phyloP scores from a whole-genome alignment of 768 basidiomycete genomes.

The Strobilomyces dryophilus region DNA sequence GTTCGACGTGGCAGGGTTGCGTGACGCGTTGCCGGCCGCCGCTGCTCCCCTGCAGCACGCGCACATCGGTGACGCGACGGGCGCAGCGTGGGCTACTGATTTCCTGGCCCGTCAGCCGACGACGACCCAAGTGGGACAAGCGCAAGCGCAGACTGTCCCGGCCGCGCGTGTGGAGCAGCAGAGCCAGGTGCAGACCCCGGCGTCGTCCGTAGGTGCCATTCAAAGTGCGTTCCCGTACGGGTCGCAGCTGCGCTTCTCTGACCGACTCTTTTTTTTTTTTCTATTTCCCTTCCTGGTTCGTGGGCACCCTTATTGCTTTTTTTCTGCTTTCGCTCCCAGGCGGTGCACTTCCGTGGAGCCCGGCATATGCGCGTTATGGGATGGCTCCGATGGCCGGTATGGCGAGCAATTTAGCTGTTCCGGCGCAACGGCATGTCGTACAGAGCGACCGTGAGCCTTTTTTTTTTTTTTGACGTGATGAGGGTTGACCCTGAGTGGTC shows the following conservation, averaged over 20 bases:
- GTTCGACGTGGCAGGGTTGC: slow-evolving; percentile 55
- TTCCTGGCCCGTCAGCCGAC: slow-evolving; percentile 41
- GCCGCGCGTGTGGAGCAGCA: slow-evolving; percentile 13
- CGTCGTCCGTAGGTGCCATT: slow-evolving; percentile 3
- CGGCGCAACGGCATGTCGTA: slow-evolving; percentile 22
- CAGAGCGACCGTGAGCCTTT: slow-evolving; percentile 43
- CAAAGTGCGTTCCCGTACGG: slow-evolving; percentile 14
- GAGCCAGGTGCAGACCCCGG: slow-evolving; percentile 4
- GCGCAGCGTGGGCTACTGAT: slow-evolving; percentile 58
- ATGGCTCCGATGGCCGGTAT: slow-evolving; percentile 38
- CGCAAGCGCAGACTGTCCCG: not conserved
- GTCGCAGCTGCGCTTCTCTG: not conserved
- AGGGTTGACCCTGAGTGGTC: not conserved
- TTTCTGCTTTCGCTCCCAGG: slow-evolving; percentile 19
- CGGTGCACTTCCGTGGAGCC: slow-evolving; percentile 37
- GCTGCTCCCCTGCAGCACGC: slow-evolving; percentile 10
- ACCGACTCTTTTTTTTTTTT: not conserved
- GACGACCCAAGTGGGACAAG: slow-evolving; percentile 1
- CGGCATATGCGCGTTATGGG: slow-evolving; percentile 34
- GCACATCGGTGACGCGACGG: slow-evolving; percentile 14
- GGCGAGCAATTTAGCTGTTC: slow-evolving; percentile 11
- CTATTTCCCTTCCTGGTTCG: not conserved
- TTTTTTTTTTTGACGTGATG: not conserved
- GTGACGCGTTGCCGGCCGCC: slow-evolving; percentile 17
- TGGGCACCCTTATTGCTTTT: not conserved